Conservation (phyloP, 768 basidiomycete species). For the Boletus tylopilopsis region DNA sequence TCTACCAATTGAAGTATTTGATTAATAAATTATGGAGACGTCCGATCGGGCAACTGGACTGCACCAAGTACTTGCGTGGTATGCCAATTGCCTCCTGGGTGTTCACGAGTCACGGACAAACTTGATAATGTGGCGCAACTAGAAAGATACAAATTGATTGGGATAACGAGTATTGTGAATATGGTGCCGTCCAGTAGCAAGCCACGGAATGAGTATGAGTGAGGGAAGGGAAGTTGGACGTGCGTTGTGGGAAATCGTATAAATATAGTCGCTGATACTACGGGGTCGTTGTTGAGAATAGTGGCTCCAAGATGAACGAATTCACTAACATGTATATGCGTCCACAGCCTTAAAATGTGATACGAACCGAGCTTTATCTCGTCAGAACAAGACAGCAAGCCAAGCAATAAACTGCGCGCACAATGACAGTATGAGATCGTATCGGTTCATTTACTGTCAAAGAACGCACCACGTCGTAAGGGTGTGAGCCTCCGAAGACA, state of each 20-base stretch:
- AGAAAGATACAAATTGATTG: not conserved
- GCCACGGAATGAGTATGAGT: too few species aligned
- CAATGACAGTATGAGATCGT: not conserved
- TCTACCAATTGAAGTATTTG: not conserved
- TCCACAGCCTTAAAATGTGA: not conserved
- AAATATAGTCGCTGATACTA: slow-evolving; percentile 7
- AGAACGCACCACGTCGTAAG: slow-evolving; percentile 9
- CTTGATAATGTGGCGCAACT: not conserved
- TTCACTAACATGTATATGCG: not conserved
- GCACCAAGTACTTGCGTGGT: not conserved
- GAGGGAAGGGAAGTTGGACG: not conserved
- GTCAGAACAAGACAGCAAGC: not conserved
- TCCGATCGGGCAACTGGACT: not conserved
- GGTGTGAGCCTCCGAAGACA: slow-evolving; percentile 1
- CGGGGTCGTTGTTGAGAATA: not conserved
- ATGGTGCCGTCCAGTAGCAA: not conserved
- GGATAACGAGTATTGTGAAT: not conserved
- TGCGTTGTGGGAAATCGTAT: not conserved
- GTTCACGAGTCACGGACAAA: not conserved
- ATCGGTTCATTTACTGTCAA: not conserved
- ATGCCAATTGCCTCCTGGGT: not conserved
- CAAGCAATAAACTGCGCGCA: slow-evolving; percentile 6
- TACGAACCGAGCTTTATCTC: not conserved
- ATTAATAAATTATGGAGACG: not conserved
- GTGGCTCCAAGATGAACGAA: not conserved